Evolutionary conservation across 202 grass and related monocot species (phyloP).

Genomic region (Schoenoplectus tabernaemontani): DNA sequence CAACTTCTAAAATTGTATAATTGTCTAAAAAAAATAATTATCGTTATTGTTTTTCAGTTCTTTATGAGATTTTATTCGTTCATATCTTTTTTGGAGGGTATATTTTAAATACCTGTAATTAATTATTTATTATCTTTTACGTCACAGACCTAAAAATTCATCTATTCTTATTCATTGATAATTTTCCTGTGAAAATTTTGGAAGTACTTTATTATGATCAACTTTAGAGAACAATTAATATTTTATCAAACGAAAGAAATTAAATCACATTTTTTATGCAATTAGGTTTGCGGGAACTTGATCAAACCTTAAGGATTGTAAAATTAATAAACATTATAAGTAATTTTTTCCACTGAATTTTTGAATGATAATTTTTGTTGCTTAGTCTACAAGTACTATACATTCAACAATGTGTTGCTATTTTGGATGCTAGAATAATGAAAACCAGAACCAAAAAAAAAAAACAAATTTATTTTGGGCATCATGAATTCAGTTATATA

Average conservation of each 20-base stretch:
- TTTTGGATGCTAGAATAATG: background rate
- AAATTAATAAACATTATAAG: too few relatives aligned
- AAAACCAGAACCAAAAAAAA: background rate
- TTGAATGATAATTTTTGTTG: background rate
- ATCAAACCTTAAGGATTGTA: too few relatives aligned
- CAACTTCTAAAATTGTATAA: too few relatives aligned
- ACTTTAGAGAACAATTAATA: background rate
- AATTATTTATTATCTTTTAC: background rate
- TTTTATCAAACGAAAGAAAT: too few relatives aligned
- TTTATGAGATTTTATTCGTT: background rate
- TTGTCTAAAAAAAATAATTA: background rate
- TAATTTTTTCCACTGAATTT: background rate
- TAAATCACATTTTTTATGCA: too few relatives aligned
- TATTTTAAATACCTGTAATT: background rate
- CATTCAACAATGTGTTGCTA: background rate
- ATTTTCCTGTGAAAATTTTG: background rate
- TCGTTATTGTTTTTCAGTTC: background rate
- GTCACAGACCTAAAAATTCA: background rate
- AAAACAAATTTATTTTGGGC: too few relatives aligned
- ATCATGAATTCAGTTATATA: constrained; percentile 4
- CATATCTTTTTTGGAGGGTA: background rate
- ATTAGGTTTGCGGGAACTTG: too few relatives aligned
- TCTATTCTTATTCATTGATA: background rate
- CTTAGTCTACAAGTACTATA: background rate
- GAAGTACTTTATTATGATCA: background rate